Evolutionary conservation across 108 stramenopile genomes (phyloP).

Genomic region (Cyclotella atomus): DNA sequence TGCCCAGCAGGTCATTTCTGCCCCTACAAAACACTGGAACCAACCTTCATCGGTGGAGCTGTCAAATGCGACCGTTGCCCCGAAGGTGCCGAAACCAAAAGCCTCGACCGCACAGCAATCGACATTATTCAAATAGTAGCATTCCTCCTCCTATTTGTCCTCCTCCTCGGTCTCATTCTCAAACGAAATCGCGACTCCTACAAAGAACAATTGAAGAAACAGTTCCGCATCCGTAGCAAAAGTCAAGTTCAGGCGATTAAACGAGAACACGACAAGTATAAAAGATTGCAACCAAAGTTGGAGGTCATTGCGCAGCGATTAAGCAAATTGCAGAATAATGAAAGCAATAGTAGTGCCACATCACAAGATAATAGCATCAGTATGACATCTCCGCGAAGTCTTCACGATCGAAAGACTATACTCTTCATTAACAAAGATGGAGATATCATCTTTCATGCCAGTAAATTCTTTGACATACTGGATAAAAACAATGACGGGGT

Average conservation of each 20-base stretch:
- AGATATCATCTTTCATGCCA: constrained; percentile 39
- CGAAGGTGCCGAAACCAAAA: background rate
- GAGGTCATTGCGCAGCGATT: constrained; percentile 45
- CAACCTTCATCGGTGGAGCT: background rate
- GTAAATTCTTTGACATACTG: constrained; percentile 41
- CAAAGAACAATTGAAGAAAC: background rate
- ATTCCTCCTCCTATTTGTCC: background rate
- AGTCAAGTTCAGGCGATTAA: constrained; percentile 16
- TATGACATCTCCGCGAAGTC: background rate
- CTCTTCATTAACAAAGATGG: constrained; percentile 4
- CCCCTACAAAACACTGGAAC: constrained; percentile 8
- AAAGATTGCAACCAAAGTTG: constrained; percentile 41
- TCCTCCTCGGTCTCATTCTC: background rate
- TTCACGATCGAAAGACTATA: background rate
- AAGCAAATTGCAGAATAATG: constrained; percentile 11
- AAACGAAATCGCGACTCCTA: background rate
- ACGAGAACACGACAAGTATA: constrained; percentile 25
- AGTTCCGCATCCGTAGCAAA: background rate
- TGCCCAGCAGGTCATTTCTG: constrained; percentile 17
- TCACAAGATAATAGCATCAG: background rate
- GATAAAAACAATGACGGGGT: constrained; percentile 37
- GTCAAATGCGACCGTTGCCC: background rate
- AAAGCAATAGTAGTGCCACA: no score
- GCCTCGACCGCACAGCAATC: background rate
- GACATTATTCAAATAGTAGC: background rate